Conservation (phyloP, 805 yeast genomes). For the Candida loeiensis region DNA sequence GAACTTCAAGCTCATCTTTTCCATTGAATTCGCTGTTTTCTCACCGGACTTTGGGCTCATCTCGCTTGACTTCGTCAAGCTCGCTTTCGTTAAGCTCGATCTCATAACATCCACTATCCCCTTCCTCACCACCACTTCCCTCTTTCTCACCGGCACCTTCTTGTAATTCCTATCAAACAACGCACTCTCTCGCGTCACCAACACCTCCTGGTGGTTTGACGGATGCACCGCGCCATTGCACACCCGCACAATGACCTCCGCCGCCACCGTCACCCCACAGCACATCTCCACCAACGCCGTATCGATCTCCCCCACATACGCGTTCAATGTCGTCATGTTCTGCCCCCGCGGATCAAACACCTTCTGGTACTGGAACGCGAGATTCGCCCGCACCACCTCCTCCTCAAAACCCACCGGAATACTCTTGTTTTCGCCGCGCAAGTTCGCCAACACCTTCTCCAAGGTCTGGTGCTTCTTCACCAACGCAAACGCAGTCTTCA, state of each 20-base stretch:
- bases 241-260: constrained; percentile 49
- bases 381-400: constrained; percentile 63
- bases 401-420: constrained; percentile 57
- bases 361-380: constrained; percentile 81
- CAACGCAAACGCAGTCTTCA: constrained; percentile 65
- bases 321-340: constrained; percentile 55
- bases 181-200: constrained; percentile 47
- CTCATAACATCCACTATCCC: constrained; percentile 7
- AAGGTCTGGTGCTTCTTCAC: constrained; percentile 50
- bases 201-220: constrained; percentile 39
- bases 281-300: constrained; percentile 41
- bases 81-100: neutral
- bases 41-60: too few species aligned
- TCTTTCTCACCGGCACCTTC: constrained; percentile 5
- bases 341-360: constrained; percentile 67
- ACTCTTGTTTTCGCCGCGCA: constrained; percentile 58
- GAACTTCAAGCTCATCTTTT: too few species aligned
- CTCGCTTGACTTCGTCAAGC: neutral
- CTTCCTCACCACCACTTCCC: neutral
- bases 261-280: constrained; percentile 44
- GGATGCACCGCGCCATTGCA: constrained; percentile 73
- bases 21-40: too few species aligned
- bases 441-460: constrained; percentile 52
- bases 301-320: constrained; percentile 43
- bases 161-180: constrained; percentile 13